A percentile compares a stretch with the other conserved stretches of the same genome.
Conservation (phyloP, 495 filamentous ascomycete genomes). For the Symbiotaphrina buchneri region DNA sequence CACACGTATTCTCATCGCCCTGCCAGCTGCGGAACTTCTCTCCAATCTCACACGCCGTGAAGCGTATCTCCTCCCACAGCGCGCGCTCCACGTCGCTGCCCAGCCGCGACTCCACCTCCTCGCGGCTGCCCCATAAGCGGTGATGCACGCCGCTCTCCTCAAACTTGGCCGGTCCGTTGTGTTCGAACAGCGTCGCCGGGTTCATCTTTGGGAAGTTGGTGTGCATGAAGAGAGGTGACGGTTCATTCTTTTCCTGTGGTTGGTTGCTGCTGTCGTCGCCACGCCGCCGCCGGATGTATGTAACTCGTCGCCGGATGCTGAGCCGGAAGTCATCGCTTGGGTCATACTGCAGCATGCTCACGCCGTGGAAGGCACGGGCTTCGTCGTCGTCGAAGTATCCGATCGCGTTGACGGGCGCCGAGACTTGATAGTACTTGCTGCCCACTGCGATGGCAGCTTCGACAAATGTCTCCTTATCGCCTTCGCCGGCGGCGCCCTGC, state of each 20-base stretch:
- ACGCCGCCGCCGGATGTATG: too few relatives aligned
- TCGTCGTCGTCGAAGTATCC: background rate
- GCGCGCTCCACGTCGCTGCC: background rate
- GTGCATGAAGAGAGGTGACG: background rate
- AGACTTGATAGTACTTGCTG: background rate
- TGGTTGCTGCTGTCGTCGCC: background rate
- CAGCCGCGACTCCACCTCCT: background rate
- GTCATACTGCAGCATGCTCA: background rate
- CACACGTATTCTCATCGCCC: too few relatives aligned
- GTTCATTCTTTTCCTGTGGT: background rate
- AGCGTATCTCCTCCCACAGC: background rate
- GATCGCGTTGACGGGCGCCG: background rate
- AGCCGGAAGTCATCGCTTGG: background rate
- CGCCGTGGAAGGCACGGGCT: background rate
- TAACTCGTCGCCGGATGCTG: too few relatives aligned
- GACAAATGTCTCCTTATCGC: slow-evolving; percentile 9
- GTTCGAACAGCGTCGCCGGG: background rate
- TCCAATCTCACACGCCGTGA: background rate
- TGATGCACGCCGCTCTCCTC: background rate
- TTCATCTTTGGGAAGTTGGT: background rate
- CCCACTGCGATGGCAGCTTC: background rate
- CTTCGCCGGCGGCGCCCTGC: slow-evolving; percentile 8
- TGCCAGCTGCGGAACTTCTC: background rate
- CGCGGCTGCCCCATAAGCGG: background rate
- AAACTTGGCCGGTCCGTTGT: background rate